Evolutionary conservation across 805 yeast species (phyloP), one percentile per base, ranked within the genome.

Genomic region (Starmera amethionina): DNA sequence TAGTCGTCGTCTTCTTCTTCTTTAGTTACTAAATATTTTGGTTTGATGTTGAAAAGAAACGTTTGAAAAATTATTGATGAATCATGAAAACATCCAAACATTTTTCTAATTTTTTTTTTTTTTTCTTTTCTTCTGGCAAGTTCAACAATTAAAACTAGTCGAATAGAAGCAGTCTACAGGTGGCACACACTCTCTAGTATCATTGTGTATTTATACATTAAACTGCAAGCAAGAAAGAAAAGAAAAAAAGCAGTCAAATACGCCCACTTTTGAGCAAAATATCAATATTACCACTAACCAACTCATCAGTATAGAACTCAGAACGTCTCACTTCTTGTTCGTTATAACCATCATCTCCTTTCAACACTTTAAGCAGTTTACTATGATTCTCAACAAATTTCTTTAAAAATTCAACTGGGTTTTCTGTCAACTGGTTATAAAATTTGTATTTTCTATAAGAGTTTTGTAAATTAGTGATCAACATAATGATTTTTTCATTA

Each of bases 321-420:
- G 96, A 77, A 52, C 82, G 75, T 64, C 98, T 77, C 5, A 87
- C 95, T 16, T 75, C 68, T 56, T 89, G 97, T 63, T 90, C 97
- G 55, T 79, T 80, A 61, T 79, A 83, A 9, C 89, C 90, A 51
- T 84, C 93, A 51, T 93, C 97, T 48, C 95, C 88, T 44, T 87
- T 75, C 47, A 93, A 69, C 12, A 90, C 83, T 62, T 83, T 88
- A 54, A 93, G 70, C 37, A 90, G 84, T 44, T 87, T 85, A 13
- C 87, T 70, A 59, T 93, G 95, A 35, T 87, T 80, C 35, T 79
- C 82, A 45, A 79, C 67, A 74, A 95, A 84, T 39, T 76, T 71
- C 41, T 79, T 68, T 49, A 93, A 63, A 51, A 87, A 85, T 19
- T 70, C 70, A 4, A 79, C 81, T 0, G 98, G 97, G 53, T 89